A percentile compares a stretch with the other conserved stretches of the same genome.
These are phyloP conservation scores for Saccharomyces hybrid DNA, from an alignment of 1,139 yeast species.

Conservation along the genomic window DNA sequence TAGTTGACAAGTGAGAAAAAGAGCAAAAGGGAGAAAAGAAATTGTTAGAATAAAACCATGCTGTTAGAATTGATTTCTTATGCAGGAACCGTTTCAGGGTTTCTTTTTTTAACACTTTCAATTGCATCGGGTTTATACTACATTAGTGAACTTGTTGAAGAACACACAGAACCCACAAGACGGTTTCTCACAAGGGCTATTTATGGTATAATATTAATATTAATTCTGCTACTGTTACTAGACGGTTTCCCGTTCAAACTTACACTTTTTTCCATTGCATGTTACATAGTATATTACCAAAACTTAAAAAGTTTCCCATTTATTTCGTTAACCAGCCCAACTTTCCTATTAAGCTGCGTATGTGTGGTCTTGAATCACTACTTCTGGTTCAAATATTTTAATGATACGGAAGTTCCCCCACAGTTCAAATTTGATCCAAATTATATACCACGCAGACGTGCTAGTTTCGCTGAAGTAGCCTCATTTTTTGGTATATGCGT, in stretches of 20 bases:
- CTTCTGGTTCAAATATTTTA: constrained; percentile 83
- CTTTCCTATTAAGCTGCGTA: constrained; percentile 62
- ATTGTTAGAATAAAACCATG: constrained; percentile 30
- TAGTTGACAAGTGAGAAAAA: neutral
- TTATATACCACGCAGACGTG: constrained; percentile 61
- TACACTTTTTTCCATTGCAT: constrained; percentile 54
- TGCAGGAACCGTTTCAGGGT: constrained; percentile 67
- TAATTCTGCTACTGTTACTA: constrained; percentile 50
- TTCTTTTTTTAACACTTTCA: constrained; percentile 60
- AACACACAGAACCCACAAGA: constrained; percentile 79
- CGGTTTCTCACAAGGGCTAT: constrained; percentile 57
- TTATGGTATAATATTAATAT: constrained; percentile 46
- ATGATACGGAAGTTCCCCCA: constrained; percentile 45
- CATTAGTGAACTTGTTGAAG: constrained; percentile 87
- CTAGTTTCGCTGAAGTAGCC: constrained; percentile 80
- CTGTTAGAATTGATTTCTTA: constrained; percentile 50
- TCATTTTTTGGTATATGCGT: constrained; percentile 89
- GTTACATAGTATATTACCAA: constrained; percentile 67
- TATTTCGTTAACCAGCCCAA: constrained; percentile 63
- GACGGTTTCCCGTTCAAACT: constrained; percentile 74
- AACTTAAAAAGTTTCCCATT: constrained; percentile 78
- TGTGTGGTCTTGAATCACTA: constrained; percentile 76
- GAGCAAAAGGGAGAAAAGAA: neutral
- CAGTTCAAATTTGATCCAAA: constrained; percentile 46
- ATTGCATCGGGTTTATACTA: constrained; percentile 88